Evolutionary conservation across 148 eudicot genomes (phyloP).

Genomic region (Heliosperma pusillum): DNA sequence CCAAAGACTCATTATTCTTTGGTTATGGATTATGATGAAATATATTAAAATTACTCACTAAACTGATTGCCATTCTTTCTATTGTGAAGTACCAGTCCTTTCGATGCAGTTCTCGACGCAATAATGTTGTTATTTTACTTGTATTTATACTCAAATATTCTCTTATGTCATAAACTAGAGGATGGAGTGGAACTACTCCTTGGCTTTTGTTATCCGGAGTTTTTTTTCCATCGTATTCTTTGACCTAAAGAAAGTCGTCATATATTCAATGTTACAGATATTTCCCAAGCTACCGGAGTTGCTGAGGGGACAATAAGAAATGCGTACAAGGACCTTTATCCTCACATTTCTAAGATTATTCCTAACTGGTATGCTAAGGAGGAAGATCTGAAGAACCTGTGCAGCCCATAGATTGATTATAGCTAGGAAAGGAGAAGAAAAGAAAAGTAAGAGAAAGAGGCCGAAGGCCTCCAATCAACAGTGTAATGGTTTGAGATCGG

Average conservation of each 20-base stretch:
- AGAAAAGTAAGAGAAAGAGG: neutral
- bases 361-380: conserved; percentile 85
- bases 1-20: too few relatives aligned
- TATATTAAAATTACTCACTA: too few relatives aligned
- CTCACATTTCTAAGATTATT: conserved; percentile 68
- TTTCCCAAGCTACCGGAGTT: conserved; percentile 81
- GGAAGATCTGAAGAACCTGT: conserved; percentile 64
- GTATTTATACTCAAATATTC: neutral
- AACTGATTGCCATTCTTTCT: too few relatives aligned
- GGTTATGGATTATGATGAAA: too few relatives aligned
- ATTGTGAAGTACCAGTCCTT: too few relatives aligned
- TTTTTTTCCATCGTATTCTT: neutral
- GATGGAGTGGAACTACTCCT: neutral
- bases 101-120: too few relatives aligned
- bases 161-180: neutral
- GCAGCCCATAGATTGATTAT: conserved; percentile 55
- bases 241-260: neutral
- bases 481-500: neutral
- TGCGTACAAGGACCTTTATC: conserved; percentile 76
- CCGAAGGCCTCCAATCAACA: neutral
- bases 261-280: conserved; percentile 42
- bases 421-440: neutral
- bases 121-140: too few relatives aligned
- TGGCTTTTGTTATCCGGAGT: neutral
- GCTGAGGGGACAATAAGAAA: conserved; percentile 94